phyloP scores from a whole-genome alignment of 73 alveolate genomes.

The Stentor roeselii region DNA sequence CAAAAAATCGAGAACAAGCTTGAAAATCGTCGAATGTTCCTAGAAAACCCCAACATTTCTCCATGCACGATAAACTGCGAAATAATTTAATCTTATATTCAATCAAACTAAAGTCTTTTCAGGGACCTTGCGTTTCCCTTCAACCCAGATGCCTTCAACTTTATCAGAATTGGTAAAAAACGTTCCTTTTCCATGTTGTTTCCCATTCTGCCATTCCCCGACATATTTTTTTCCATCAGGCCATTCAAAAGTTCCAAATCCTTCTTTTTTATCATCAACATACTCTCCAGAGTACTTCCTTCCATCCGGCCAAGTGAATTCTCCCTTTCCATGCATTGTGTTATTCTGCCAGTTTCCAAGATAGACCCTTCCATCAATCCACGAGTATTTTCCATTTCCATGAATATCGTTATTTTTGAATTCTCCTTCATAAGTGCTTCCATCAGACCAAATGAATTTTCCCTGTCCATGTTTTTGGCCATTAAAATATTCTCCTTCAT shows the following conservation, averaged over 20 bases:
- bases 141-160: conserved; percentile 1
- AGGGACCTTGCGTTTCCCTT: background rate
- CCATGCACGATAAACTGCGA: background rate
- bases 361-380: conserved; percentile 16
- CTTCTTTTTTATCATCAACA: conserved; percentile 19
- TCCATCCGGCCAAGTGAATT: conserved; percentile 22
- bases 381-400: background rate
- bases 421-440: conserved; percentile 58
- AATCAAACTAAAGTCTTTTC: background rate
- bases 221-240: conserved; percentile 19
- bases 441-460: conserved; percentile 48
- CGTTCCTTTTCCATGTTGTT: conserved; percentile 18
- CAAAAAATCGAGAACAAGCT: background rate
- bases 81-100: no score
- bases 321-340: conserved; percentile 19
- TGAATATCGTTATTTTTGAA: background rate
- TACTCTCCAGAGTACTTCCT: conserved; percentile 14
- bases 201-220: conserved; percentile 3
- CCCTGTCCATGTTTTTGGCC: conserved; percentile 63
- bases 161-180: background rate
- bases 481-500: conserved; percentile 37
- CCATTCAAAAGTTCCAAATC: background rate
- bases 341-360: background rate
- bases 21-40: background rate
- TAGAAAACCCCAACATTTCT: background rate